Evolutionary conservation across 306 rosid genomes (phyloP).

Genomic region (Datisca glomerata): DNA sequence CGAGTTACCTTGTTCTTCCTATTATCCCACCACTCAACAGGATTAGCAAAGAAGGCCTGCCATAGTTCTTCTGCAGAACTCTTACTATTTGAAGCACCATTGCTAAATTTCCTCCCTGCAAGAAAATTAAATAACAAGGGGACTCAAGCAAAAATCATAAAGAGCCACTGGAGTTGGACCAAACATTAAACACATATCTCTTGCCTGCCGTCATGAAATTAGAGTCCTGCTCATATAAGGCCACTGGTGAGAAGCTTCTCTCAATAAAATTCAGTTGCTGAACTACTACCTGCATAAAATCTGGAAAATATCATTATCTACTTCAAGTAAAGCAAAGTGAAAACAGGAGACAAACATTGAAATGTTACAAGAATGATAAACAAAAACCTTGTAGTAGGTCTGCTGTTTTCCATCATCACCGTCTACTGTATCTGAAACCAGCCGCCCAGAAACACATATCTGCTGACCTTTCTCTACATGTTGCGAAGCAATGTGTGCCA

Average conservation of each 20-base stretch:
- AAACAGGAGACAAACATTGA: background rate
- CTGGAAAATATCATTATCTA: slow-evolving; percentile 9
- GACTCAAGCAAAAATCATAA: slow-evolving; percentile 2
- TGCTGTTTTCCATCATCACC: slow-evolving; percentile 58
- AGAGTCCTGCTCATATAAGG: slow-evolving; percentile 35
- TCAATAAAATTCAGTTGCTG: slow-evolving; percentile 81
- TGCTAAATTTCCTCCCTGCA: slow-evolving; percentile 38
- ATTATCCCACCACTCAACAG: slow-evolving; percentile 58
- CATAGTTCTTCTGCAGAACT: slow-evolving; percentile 61
- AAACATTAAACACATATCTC: no score
- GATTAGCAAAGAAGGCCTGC: slow-evolving; percentile 61
- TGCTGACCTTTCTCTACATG: slow-evolving; percentile 70
- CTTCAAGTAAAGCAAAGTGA: background rate
- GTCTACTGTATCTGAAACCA: slow-evolving; percentile 63
- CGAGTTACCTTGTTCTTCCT: slow-evolving; percentile 53
- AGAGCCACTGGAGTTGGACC: no score
- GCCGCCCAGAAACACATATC: slow-evolving; percentile 68
- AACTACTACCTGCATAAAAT: slow-evolving; percentile 48
- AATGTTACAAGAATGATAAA: background rate
- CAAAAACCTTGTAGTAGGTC: slow-evolving; percentile 76
- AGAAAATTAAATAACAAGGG: background rate
- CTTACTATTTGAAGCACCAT: slow-evolving; percentile 22
- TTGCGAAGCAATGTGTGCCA: slow-evolving; percentile 64
- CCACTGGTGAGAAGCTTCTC: slow-evolving; percentile 22
- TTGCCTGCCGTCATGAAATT: slow-evolving; percentile 33